Percentiles rank a stretch among this genome's conserved stretches.
These are phyloP conservation scores for Ciborinia camelliae DNA, from an alignment of 2,329 filamentous ascomycete species.

Conservation along the genomic window DNA sequence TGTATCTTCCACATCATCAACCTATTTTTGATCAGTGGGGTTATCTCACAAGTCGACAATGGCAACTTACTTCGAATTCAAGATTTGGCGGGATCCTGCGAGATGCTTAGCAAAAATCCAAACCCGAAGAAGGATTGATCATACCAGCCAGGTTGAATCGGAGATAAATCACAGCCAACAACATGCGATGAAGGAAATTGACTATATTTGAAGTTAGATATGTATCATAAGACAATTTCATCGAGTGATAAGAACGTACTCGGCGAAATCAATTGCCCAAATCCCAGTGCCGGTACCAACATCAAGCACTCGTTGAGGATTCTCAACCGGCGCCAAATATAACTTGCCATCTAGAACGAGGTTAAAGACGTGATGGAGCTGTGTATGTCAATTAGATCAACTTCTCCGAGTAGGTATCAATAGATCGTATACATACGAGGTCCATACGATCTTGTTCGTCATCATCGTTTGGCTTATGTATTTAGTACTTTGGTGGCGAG, in stretches of 20 bases:
- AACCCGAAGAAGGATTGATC: not conserved
- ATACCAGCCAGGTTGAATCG: conserved; percentile 33
- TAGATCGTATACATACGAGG: conserved; percentile 19
- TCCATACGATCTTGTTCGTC: conserved; percentile 33
- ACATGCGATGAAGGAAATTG: conserved; percentile 29
- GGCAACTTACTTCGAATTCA: conserved; percentile 31
- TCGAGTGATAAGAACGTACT: conserved; percentile 25
- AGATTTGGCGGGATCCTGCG: conserved; percentile 32
- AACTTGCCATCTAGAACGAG: conserved; percentile 8
- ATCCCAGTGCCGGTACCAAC: conserved; percentile 19
- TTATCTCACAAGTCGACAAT: not conserved
- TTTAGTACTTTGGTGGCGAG: not conserved
- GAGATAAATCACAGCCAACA: conserved; percentile 31
- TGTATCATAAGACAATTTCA: conserved; percentile 15
- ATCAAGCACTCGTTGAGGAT: conserved; percentile 13
- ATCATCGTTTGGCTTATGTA: conserved; percentile 34
- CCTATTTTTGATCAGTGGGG: conserved; percentile 6
- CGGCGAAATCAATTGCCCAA: conserved; percentile 23
- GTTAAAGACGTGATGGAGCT: conserved; percentile 17
- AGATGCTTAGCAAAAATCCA: not conserved
- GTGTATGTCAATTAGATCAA: not conserved
- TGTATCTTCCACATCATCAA: conserved; percentile 38
- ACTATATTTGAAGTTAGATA: conserved; percentile 30
- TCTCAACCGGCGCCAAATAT: conserved; percentile 9
- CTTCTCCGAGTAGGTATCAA: no score